phyloP scores from a whole-genome alignment of 2,329 filamentous ascomycete genomes.

The Mollisia scopiformis region DNA sequence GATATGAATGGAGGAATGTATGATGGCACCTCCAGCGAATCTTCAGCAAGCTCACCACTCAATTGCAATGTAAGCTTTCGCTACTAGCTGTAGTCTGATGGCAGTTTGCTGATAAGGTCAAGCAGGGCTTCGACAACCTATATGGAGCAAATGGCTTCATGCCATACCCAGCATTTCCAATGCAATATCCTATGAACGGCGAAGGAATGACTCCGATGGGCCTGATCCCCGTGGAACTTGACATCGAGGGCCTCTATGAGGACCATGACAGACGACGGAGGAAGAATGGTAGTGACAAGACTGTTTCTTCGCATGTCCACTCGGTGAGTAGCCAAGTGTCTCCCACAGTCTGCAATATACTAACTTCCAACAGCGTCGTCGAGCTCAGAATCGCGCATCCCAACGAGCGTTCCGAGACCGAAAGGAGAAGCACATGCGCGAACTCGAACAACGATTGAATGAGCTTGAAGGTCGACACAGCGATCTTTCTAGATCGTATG shows the following conservation, averaged over 20 bases:
- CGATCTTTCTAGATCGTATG: constrained; percentile 56
- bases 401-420: constrained; percentile 64
- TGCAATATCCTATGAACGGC: constrained; percentile 32
- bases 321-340: constrained; percentile 29
- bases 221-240: constrained; percentile 37
- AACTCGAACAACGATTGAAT: constrained; percentile 60
- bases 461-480: constrained; percentile 58
- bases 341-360: background rate
- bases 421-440: constrained; percentile 67
- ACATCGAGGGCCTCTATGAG: constrained; percentile 39
- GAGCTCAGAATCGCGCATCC: constrained; percentile 63
- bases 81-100: background rate
- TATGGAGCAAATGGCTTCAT: constrained; percentile 31
- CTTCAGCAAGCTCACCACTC: constrained; percentile 35
- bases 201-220: constrained; percentile 30
- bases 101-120: constrained; percentile 15
- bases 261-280: constrained; percentile 37
- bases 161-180: constrained; percentile 33
- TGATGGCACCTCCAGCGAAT: constrained; percentile 37
- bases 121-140: constrained; percentile 30
- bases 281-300: constrained; percentile 34
- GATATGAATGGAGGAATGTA: constrained; percentile 32
- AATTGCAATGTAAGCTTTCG: constrained; percentile 32
- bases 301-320: constrained; percentile 37
- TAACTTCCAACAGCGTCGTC: constrained; percentile 48